These are phyloP conservation scores for Microdochium paspali DNA, from an alignment of 2,329 filamentous ascomycete species.

Conservation along the genomic window DNA sequence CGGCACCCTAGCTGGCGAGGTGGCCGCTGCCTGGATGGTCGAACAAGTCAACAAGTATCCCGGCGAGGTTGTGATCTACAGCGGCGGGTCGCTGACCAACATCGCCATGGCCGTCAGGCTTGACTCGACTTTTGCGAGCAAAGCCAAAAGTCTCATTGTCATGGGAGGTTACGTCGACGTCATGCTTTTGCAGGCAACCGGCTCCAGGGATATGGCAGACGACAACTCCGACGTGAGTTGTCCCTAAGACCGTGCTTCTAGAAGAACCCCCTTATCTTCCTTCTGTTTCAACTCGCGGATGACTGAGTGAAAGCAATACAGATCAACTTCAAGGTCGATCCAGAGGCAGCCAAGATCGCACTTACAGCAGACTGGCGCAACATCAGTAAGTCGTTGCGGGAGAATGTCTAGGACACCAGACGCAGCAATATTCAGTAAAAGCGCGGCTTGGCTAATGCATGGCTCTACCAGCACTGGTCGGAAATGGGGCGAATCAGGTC, in stretches of 20 bases:
- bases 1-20: conserved; percentile 4
- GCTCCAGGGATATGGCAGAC: conserved; percentile 11
- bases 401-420: too few relatives aligned
- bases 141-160: conserved; percentile 34
- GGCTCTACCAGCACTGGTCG: conserved; percentile 6
- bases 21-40: conserved; percentile 32
- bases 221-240: conserved; percentile 14
- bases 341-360: conserved; percentile 38
- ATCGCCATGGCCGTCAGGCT: conserved; percentile 34
- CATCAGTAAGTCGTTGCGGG: conserved; percentile 20
- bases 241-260: neutral
- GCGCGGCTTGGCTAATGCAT: too few relatives aligned
- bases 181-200: conserved; percentile 21
- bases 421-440: neutral
- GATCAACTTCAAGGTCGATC: conserved; percentile 41
- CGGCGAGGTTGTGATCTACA: conserved; percentile 37
- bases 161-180: conserved; percentile 41
- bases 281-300: too few relatives aligned
- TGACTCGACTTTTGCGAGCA: conserved; percentile 33
- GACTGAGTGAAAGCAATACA: too few relatives aligned
- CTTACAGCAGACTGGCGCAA: conserved; percentile 35
- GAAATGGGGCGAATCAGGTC: conserved; percentile 6
- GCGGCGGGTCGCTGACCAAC: conserved; percentile 36
- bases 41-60: conserved; percentile 37
- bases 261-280: too few relatives aligned